Conservation (phyloP, 2,329 filamentous ascomycete species). For the Sclerotinia minor region DNA sequence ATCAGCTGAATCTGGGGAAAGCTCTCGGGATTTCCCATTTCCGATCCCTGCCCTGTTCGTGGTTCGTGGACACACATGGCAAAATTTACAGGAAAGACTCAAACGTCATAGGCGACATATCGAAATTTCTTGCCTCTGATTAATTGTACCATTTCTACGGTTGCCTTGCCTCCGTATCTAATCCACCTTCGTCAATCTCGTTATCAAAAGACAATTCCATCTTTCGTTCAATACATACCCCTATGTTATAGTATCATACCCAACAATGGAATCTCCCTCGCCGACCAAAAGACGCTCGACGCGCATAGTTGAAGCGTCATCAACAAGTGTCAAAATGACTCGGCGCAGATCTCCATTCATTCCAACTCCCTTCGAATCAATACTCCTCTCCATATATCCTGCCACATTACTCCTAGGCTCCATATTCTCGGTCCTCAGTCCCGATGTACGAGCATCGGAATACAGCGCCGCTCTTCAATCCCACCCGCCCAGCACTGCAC, state of each 20-base stretch:
- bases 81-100: constrained; percentile 3
- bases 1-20: constrained; percentile 25
- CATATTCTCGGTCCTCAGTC: constrained; percentile 76
- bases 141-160: background rate
- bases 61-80: constrained; percentile 14
- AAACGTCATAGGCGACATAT: constrained; percentile 25
- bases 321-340: constrained; percentile 29
- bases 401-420: constrained; percentile 76
- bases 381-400: constrained; percentile 72
- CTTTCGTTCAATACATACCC: background rate
- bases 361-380: constrained; percentile 66
- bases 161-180: too few species aligned
- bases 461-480: constrained; percentile 65
- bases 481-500: constrained; percentile 60
- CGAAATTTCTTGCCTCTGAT: constrained; percentile 14
- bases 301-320: constrained; percentile 29
- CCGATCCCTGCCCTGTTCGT: constrained; percentile 13
- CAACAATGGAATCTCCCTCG: constrained; percentile 37
- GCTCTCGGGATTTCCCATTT: constrained; percentile 22
- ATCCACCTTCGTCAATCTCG: background rate
- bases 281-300: constrained; percentile 38
- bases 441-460: constrained; percentile 61
- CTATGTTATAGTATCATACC: constrained; percentile 34
- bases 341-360: constrained; percentile 55
- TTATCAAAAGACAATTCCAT: background rate